phyloP scores from a whole-genome alignment of 805 yeast species.

The Deakozyma indianensis region DNA sequence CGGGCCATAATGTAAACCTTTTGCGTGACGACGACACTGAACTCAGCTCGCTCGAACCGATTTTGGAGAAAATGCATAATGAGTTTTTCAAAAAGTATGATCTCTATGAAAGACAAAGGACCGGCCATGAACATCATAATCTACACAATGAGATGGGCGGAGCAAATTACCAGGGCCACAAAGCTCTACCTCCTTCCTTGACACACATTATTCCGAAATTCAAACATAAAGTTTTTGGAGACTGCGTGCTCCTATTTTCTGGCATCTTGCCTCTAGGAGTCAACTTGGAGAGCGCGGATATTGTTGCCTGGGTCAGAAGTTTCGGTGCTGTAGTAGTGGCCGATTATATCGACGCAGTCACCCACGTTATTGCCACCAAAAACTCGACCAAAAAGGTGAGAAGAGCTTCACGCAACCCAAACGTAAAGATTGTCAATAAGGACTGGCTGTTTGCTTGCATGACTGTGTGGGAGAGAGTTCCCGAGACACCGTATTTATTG shows the following conservation, averaged over 20 bases:
- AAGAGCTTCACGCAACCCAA: slow-evolving; percentile 48
- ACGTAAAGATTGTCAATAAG: slow-evolving; percentile 68
- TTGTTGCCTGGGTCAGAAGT: slow-evolving; percentile 81
- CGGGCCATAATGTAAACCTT: slow-evolving; percentile 24
- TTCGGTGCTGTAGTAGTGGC: slow-evolving; percentile 80
- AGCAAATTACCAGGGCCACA: background rate
- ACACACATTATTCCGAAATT: slow-evolving; percentile 39
- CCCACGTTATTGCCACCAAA: slow-evolving; percentile 77
- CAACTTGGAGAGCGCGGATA: slow-evolving; percentile 59
- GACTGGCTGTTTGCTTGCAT: slow-evolving; percentile 88
- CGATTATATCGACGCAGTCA: slow-evolving; percentile 57
- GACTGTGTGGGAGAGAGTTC: slow-evolving; percentile 59
- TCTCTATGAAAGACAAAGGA: slow-evolving; percentile 3
- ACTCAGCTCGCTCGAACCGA: slow-evolving; percentile 44
- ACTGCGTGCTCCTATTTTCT: slow-evolving; percentile 60
- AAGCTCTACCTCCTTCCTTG: background rate
- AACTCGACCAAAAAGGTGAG: slow-evolving; percentile 76
- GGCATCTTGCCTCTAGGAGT: slow-evolving; percentile 85
- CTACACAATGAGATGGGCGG: background rate
- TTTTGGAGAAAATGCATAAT: slow-evolving; percentile 48
- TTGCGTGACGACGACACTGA: slow-evolving; percentile 74
- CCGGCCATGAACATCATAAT: background rate
- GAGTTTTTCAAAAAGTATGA: slow-evolving; percentile 45
- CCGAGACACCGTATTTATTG: slow-evolving; percentile 45
- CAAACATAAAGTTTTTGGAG: slow-evolving; percentile 54